phyloP scores from a whole-genome alignment of 2,329 filamentous ascomycete species.

The Hymenoscyphus occultus region DNA sequence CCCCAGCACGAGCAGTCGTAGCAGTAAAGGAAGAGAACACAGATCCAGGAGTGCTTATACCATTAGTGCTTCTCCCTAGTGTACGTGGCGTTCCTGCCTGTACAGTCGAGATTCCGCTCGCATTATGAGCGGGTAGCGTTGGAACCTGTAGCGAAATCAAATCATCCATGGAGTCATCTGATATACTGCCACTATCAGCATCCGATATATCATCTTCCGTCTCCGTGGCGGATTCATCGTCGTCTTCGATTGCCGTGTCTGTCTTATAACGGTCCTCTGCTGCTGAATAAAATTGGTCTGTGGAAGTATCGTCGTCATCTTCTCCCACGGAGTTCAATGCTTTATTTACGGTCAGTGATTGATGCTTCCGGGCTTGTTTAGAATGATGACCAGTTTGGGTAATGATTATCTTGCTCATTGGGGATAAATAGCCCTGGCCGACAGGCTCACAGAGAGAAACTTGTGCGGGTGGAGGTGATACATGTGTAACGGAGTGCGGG shows the following conservation, averaged over 20 bases:
- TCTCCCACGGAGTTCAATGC: slow-evolving; percentile 57
- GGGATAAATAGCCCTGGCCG: slow-evolving; percentile 75
- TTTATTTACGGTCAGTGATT: slow-evolving; percentile 47
- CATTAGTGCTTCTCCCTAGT: slow-evolving; percentile 61
- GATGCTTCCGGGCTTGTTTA: slow-evolving; percentile 50
- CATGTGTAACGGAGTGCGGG: slow-evolving; percentile 82
- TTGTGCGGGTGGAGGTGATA: slow-evolving; percentile 78
- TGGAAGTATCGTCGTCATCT: slow-evolving; percentile 77
- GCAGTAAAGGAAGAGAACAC: slow-evolving; percentile 87
- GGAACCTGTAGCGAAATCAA: slow-evolving; percentile 88
- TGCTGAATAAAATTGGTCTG: slow-evolving; percentile 89
- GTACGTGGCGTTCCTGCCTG: slow-evolving; percentile 80
- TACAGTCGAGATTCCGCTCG: slow-evolving; percentile 75
- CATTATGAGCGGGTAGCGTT: slow-evolving; percentile 70
- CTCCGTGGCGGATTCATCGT: slow-evolving; percentile 51
- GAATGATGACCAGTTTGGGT: slow-evolving; percentile 58
- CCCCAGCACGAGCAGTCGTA: slow-evolving; percentile 72
- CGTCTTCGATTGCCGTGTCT: slow-evolving; percentile 50
- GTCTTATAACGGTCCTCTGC: slow-evolving; percentile 72
- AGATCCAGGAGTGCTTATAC: slow-evolving; percentile 78
- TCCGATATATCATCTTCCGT: slow-evolving; percentile 60
- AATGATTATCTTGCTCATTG: slow-evolving; percentile 80
- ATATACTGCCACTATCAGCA: slow-evolving; percentile 53
- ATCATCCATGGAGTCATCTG: slow-evolving; percentile 88
- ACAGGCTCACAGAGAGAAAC: slow-evolving; percentile 94